These are phyloP conservation scores for Viola odorata DNA, from an alignment of 345 rosid genomes.

Conservation along the genomic window DNA sequence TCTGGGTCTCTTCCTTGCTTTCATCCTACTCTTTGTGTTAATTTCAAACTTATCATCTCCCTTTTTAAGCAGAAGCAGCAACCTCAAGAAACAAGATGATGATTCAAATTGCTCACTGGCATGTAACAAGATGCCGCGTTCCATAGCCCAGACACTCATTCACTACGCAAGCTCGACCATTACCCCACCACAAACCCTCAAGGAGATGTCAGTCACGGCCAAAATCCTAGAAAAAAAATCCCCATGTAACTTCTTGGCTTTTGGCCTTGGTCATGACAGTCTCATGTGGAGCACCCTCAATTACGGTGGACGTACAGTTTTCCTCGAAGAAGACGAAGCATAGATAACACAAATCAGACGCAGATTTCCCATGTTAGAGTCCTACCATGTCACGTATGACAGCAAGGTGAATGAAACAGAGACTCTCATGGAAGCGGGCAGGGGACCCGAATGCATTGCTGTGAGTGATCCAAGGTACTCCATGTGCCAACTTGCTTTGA, in stretches of 20 bases:
- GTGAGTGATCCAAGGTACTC: constrained; percentile 62
- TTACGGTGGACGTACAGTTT: constrained; percentile 75
- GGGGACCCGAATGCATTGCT: constrained; percentile 65
- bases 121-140: constrained; percentile 54
- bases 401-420: constrained; percentile 76
- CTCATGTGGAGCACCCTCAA: constrained; percentile 90
- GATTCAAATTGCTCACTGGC: constrained; percentile 27
- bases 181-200: constrained; percentile 79
- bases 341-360: constrained; percentile 73
- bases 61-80: constrained; percentile 2
- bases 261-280: constrained; percentile 87
- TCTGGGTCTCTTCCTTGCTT: constrained; percentile 49
- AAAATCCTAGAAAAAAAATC: constrained; percentile 53
- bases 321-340: constrained; percentile 81
- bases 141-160: constrained; percentile 60
- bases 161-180: constrained; percentile 78
- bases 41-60: constrained; percentile 51
- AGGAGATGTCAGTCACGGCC: constrained; percentile 61
- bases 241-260: constrained; percentile 89
- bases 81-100: background rate
- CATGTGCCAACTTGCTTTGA: constrained; percentile 74
- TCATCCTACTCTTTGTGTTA: constrained; percentile 49
- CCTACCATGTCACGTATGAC: constrained; percentile 65
- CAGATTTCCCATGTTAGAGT: constrained; percentile 58
- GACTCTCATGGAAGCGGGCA: constrained; percentile 60